These are phyloP conservation scores for Sutorius eximius DNA, from an alignment of 1,284 basidiomycete genomes.

Conservation along the genomic window DNA sequence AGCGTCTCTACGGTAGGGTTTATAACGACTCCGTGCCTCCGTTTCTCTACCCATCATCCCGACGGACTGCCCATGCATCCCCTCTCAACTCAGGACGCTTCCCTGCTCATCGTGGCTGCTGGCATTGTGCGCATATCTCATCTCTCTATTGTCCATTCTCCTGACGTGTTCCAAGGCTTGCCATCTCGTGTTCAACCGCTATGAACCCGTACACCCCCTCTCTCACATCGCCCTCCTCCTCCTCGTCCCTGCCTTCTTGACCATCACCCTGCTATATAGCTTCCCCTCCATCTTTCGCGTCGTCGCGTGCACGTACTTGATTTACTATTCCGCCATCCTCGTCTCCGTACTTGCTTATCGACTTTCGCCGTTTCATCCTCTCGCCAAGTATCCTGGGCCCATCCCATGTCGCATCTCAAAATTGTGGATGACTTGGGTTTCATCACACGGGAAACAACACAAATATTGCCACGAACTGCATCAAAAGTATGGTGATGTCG, in stretches of 20 bases:
- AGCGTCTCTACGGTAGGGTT: constrained; percentile 25
- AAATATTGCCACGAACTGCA: constrained; percentile 34
- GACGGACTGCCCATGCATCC: constrained; percentile 22
- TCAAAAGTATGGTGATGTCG: constrained; percentile 38
- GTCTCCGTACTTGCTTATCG: constrained; percentile 34
- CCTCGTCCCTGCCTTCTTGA: constrained; percentile 22
- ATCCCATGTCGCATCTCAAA: constrained; percentile 36
- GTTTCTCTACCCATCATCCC: constrained; percentile 22
- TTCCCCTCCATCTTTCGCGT: constrained; percentile 15
- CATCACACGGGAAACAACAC: constrained; percentile 35
- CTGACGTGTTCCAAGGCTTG: constrained; percentile 29
- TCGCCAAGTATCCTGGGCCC: constrained; percentile 36
- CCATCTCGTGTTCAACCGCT: constrained; percentile 36
- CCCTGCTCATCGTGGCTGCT: constrained; percentile 19
- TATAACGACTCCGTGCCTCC: constrained; percentile 25
- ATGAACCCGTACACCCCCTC: constrained; percentile 30
- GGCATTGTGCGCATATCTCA: constrained; percentile 24
- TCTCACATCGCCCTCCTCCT: constrained; percentile 29
- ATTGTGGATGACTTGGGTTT: constrained; percentile 39
- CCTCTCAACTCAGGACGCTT: constrained; percentile 20
- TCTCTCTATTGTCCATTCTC: background rate
- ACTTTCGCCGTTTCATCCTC: constrained; percentile 37
- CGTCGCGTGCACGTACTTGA: constrained; percentile 19
- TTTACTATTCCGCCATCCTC: constrained; percentile 34
- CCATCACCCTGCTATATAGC: constrained; percentile 9